These are phyloP conservation scores for Penicillium sclerotiorum DNA, from an alignment of 2,329 filamentous ascomycete species.

Conservation along the genomic window DNA sequence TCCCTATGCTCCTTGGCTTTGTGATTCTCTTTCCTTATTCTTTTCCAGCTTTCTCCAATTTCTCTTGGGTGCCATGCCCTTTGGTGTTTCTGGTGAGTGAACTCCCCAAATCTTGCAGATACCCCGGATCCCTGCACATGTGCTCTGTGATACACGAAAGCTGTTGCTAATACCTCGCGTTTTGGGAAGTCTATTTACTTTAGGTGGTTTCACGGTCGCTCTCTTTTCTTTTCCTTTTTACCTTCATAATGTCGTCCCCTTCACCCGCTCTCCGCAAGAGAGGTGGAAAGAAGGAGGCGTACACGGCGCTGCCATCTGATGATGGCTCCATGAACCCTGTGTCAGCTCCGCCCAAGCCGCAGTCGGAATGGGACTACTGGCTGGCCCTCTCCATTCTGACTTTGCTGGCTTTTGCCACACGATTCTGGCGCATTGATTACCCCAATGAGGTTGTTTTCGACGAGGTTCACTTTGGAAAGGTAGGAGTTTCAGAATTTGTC, in stretches of 20 bases:
- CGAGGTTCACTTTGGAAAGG: conserved; percentile 99
- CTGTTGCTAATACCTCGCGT: conserved; percentile 13
- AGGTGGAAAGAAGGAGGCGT: conserved; percentile 41
- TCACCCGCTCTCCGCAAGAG: conserved; percentile 46
- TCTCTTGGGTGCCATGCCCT: conserved; percentile 24
- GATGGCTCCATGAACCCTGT: conserved; percentile 24
- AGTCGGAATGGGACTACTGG: conserved; percentile 81
- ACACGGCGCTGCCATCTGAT: conserved; percentile 27
- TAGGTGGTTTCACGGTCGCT: conserved; percentile 33
- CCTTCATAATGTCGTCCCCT: conserved; percentile 38
- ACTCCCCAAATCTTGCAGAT: too few relatives aligned
- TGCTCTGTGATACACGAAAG: too few relatives aligned
- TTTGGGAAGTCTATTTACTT: conserved; percentile 30
- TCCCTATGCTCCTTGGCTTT: neutral
- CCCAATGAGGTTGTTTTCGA: conserved; percentile 98
- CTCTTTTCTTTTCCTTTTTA: conserved; percentile 25
- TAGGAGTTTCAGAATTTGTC: conserved; percentile 47
- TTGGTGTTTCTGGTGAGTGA: conserved; percentile 28
- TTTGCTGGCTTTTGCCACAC: conserved; percentile 79
- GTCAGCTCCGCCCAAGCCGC: conserved; percentile 24
- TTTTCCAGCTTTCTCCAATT: conserved; percentile 1
- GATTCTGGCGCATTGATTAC: conserved; percentile 95
- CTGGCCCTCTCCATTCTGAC: conserved; percentile 77
- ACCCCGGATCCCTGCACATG: too few relatives aligned
- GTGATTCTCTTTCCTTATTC: neutral